phyloP scores from a whole-genome alignment of 805 yeast genomes.

The Candida krabiensis region DNA sequence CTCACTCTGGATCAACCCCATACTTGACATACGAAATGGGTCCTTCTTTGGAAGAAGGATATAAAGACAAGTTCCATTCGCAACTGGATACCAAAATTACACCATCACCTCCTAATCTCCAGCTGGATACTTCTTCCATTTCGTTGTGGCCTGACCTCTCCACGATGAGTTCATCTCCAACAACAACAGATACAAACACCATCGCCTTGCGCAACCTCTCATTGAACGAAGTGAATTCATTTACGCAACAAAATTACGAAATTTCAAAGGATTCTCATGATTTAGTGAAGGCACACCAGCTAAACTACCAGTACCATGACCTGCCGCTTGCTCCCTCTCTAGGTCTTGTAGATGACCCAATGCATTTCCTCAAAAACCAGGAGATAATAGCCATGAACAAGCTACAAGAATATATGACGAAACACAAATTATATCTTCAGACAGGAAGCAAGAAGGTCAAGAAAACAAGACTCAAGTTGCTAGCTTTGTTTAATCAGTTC shows the following conservation, averaged over 20 bases:
- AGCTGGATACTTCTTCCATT: conserved; percentile 4
- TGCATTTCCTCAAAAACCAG: conserved; percentile 34
- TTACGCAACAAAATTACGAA: neutral
- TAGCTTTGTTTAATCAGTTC: conserved; percentile 34
- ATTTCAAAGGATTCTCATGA: neutral
- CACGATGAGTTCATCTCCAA: conserved; percentile 13
- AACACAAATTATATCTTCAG: conserved; percentile 31
- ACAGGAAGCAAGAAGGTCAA: conserved; percentile 37
- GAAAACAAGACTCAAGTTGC: conserved; percentile 30
- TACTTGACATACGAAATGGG: conserved; percentile 19
- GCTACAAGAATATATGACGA: conserved; percentile 22
- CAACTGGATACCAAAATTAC: neutral
- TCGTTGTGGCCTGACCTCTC: conserved; percentile 14
- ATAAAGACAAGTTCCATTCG: conserved; percentile 10
- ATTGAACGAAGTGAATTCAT: neutral
- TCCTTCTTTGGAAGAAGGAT: conserved; percentile 22
- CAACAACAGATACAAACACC: conserved; percentile 2
- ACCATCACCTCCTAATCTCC: conserved; percentile 4
- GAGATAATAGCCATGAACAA: conserved; percentile 28
- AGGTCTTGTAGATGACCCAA: conserved; percentile 29
- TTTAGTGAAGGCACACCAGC: too few species aligned
- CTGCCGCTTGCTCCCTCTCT: conserved; percentile 20
- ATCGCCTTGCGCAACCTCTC: conserved; percentile 2
- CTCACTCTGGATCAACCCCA: conserved; percentile 1
- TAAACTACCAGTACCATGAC: conserved; percentile 6